These are phyloP conservation scores for Pseudogymnoascus sp. DNA, from an alignment of 2,329 filamentous ascomycete genomes.

Conservation along the genomic window DNA sequence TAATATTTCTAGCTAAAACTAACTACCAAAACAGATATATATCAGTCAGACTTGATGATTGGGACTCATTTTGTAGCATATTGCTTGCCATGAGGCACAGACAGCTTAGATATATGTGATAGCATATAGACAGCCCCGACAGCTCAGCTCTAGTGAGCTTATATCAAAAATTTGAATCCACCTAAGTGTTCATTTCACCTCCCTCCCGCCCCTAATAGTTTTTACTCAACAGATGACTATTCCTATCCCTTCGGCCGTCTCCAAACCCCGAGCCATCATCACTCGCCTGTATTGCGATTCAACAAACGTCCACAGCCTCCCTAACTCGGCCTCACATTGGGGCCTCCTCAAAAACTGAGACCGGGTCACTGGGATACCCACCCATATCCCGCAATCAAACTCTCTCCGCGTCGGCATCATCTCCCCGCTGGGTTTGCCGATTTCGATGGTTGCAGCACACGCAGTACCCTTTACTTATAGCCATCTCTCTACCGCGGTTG, in stretches of 20 bases:
- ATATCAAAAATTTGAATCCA: not conserved
- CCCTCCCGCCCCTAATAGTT: not conserved
- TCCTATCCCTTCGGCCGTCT: not conserved
- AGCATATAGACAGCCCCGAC: not conserved
- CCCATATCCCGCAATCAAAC: not conserved
- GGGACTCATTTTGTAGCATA: not conserved
- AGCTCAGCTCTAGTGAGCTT: not conserved
- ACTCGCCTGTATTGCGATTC: not conserved
- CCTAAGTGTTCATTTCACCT: not conserved
- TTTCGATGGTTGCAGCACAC: not conserved
- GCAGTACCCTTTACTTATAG: not conserved
- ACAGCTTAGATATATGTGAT: not conserved
- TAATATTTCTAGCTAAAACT: not conserved
- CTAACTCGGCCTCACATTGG: not conserved
- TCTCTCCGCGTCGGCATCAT: not conserved
- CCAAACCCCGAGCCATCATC: not conserved
- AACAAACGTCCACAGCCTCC: not conserved
- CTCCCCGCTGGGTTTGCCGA: not conserved
- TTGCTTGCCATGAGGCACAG: not conserved
- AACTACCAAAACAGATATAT: not conserved
- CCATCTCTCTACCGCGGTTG: too few relatives aligned
- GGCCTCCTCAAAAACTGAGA: not conserved
- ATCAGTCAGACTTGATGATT: not conserved
- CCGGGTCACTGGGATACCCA: not conserved
- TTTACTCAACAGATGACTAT: not conserved